Evolutionary conservation across 495 filamentous ascomycete species (phyloP), one percentile per base, ranked within the genome.

Genomic region (Aspergillus cavernicola): DNA sequence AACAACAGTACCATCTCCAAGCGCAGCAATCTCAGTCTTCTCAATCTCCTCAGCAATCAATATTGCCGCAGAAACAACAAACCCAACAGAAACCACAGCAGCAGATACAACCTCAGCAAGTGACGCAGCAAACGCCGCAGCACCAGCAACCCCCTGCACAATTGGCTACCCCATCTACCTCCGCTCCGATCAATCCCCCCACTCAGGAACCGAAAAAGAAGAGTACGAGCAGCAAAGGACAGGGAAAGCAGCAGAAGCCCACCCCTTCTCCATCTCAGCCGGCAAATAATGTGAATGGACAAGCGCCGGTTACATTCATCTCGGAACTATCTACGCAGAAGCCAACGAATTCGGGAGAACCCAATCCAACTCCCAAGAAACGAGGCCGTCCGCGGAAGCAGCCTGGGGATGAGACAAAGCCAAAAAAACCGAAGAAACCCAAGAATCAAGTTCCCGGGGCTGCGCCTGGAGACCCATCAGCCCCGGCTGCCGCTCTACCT

Each of bases 341-440:
- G 12, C 35, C 41, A 31, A 29, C 43, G 5, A 26, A 42, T 20
- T 23, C 46, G 26, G 28, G 33, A 35, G 26, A 53, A 6, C 31
- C 50, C 11, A 41, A 26, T 11, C 42, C 24, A 16, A 50, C 55
- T 6, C 59, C 55, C 6, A 52, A 49, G 19, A 59, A 59, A 24
- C 44, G 60, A 32, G 60, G 60, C 38, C 60, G 60, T 16, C 60
- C 60, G 6, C 60, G 60, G 15, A 63, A 63, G 29, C 48, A 55
- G 7, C 58, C 54, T n/a, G 60, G 59, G 6, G 59, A 62, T 29
- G 59, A 56, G 35, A 47, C 36, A 23, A 57, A 62, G 11, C 55
- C 55, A 10, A 31, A 23, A 18, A 54, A 53, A 16, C 50, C 60
- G 5, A 55, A 43, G 35, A 59, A 57, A 40, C 52, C 53, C 12